phyloP scores from a whole-genome alignment of 495 filamentous ascomycete species.

The Chaetomium fimeti region DNA sequence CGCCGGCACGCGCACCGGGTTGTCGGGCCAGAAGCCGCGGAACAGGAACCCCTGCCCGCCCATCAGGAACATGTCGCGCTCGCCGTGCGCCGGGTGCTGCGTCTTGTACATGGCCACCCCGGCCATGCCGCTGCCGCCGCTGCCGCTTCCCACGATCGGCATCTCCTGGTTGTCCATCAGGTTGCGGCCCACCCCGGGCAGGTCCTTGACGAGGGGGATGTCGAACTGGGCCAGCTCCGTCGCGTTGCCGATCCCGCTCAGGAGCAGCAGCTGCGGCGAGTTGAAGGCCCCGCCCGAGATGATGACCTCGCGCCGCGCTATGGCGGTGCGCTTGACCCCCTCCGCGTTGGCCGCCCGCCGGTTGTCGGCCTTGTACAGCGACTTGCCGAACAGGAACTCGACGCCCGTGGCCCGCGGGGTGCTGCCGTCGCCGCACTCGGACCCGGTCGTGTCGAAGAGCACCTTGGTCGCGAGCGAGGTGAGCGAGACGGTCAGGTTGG shows the following conservation, averaged over 20 bases:
- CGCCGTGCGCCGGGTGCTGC: conserved; percentile 37
- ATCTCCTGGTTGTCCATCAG: conserved; percentile 17
- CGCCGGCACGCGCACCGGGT: conserved; percentile 30
- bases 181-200: conserved; percentile 7
- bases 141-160: conserved; percentile 33
- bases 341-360: background rate
- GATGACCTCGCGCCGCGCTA: conserved; percentile 12
- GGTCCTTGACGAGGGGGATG: conserved; percentile 5
- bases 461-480: conserved; percentile 40
- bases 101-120: conserved; percentile 40
- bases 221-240: conserved; percentile 2
- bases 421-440: background rate
- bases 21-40: conserved; percentile 43
- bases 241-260: conserved; percentile 12
- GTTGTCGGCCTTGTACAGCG: conserved; percentile 5
- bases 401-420: conserved; percentile 5
- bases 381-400: conserved; percentile 10
- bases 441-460: background rate
- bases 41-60: conserved; percentile 41
- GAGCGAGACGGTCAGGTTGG: conserved; percentile 38
- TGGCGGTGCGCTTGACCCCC: conserved; percentile 1
- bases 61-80: conserved; percentile 44
- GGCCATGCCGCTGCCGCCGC: conserved; percentile 26
- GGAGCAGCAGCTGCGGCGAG: conserved; percentile 9
- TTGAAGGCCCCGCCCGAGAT: conserved; percentile 8